Percentiles rank a stretch among this genome's conserved stretches.
Evolutionary conservation across 1,139 yeast genomes (phyloP).

Genomic region (Diutina scorzettiae): DNA sequence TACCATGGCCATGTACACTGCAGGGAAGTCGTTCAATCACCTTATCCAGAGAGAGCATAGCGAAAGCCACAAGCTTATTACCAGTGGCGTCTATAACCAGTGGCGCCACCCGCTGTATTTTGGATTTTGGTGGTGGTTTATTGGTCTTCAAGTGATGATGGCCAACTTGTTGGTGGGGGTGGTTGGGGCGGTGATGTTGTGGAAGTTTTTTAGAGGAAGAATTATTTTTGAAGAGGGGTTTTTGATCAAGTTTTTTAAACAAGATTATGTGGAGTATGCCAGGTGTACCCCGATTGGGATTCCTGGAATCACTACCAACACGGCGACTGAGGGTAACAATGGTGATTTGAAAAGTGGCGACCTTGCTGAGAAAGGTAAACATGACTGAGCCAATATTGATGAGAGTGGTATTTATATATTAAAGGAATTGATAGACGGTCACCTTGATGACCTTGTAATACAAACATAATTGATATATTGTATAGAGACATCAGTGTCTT

Average conservation of each 20-base stretch:
- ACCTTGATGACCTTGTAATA: too few relatives aligned
- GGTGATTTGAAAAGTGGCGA: not conserved
- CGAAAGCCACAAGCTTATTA: constrained; percentile 52
- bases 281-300: constrained; percentile 42
- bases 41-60: constrained; percentile 43
- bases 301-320: constrained; percentile 24
- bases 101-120: constrained; percentile 83
- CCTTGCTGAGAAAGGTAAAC: too few relatives aligned
- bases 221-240: constrained; percentile 60
- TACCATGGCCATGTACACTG: constrained; percentile 75
- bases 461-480: too few relatives aligned
- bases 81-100: constrained; percentile 54
- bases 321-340: not conserved
- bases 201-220: constrained; percentile 56
- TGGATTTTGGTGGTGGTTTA: constrained; percentile 90
- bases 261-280: constrained; percentile 45
- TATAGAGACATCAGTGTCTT: too few relatives aligned
- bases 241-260: constrained; percentile 57
- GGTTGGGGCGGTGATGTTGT: constrained; percentile 36
- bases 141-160: constrained; percentile 68
- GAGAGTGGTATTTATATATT: too few relatives aligned
- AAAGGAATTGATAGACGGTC: too few relatives aligned
- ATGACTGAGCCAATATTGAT: too few relatives aligned
- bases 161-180: constrained; percentile 40
- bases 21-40: constrained; percentile 83